Evolutionary conservation across 371 early-diverging fungal species (phyloP), one percentile per base, ranked within the genome.

Genomic region (Haplosporangium sp.): DNA sequence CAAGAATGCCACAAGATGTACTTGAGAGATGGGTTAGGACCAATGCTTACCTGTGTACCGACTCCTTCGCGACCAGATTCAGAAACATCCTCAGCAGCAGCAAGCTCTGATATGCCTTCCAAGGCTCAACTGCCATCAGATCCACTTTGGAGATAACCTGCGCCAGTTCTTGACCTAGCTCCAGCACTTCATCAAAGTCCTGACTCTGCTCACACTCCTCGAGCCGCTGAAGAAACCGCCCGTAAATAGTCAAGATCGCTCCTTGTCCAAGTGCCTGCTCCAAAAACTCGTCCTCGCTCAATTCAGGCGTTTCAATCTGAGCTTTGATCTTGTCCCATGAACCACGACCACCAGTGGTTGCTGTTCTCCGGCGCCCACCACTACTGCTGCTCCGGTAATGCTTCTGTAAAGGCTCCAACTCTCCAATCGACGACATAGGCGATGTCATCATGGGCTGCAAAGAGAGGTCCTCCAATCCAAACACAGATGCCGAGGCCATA

Each of bases 41-140:
- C 3, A 13, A 0, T 36, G 6, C 40, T 23, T 69, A 79, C 80
- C 66, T 73, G 55, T 79, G 69, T 0, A 79, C 69, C 4, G 73
- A 68, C 21, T 79, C 80, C 40, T 79, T 79, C 47, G 80, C 73
- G 18, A 79, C 73, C 47, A 72, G 29, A 12, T 48, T 55, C 45
- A 79, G 55, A 41, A 73, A 79, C 80, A 79, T 79, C 42, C 73
- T 64, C 53, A 79, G 21, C 36, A 79, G 47, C 20, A 79, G 45
- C 40, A 79, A 43, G 20, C 64, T 58, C 48, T 73, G 80, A 29
- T 79, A 73, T 7, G 66, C 69, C 59, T 79, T 79, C 71, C 67
- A 67, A 1, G 71, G 68, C 37, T 72, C 80, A 18, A 60, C 57
- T 9, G 63, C 65, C 51, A 50, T 50, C 47, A 79, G 36, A 20